phyloP scores from a whole-genome alignment of 768 basidiomycete genomes.

The Ramaria rubella region DNA sequence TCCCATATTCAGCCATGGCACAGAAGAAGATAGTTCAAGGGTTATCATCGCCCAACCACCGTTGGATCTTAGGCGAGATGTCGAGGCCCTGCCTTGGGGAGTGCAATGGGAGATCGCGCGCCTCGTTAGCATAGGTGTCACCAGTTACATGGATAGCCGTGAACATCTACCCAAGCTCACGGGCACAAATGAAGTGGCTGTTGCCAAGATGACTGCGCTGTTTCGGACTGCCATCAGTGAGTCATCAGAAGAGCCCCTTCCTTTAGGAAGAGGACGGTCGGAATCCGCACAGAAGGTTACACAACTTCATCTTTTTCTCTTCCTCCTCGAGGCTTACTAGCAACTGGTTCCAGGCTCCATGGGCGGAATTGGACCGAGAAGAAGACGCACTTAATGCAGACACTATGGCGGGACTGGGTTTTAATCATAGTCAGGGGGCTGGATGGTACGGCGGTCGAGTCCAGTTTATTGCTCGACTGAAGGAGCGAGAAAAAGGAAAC shows the following conservation, averaged over 20 bases:
- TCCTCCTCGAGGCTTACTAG: constrained; percentile 8
- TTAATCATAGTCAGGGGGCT: constrained; percentile 17
- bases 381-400: constrained; percentile 31
- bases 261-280: not conserved
- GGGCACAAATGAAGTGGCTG: constrained; percentile 26
- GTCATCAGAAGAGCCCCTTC: not conserved
- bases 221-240: constrained; percentile 4
- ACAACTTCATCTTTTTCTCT: no score
- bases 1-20: not conserved
- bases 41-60: not conserved
- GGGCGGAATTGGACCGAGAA: constrained; percentile 57
- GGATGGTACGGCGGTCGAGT: constrained; percentile 59
- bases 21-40: not conserved
- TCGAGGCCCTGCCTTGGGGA: constrained; percentile 20
- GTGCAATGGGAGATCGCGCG: constrained; percentile 51
- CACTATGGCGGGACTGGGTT: constrained; percentile 36
- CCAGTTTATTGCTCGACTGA: constrained; percentile 40
- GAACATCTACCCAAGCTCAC: constrained; percentile 18
- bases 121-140: constrained; percentile 25
- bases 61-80: not conserved
- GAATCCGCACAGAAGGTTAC: constrained; percentile 14
- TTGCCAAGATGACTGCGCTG: constrained; percentile 20
- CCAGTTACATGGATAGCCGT: constrained; percentile 29
- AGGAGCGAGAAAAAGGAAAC: constrained; percentile 9
- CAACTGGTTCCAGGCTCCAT: constrained; percentile 42